Evolutionary conservation across 495 filamentous ascomycete genomes (phyloP).

Genomic region (Trichoderma parareesei): DNA sequence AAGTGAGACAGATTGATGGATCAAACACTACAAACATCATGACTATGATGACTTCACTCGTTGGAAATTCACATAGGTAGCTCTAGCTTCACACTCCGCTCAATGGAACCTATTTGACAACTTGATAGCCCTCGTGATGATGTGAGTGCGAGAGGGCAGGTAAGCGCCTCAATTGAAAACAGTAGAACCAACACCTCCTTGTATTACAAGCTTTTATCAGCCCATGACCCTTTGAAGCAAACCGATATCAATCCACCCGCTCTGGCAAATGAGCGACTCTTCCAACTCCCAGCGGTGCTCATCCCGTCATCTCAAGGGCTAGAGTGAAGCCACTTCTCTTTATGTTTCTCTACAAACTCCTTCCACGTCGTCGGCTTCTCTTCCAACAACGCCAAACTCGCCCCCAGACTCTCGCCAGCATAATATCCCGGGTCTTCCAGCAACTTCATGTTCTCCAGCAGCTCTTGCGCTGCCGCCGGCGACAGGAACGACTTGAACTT

Average conservation of each 20-base stretch:
- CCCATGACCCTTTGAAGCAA: too few species aligned
- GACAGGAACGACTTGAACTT: constrained; percentile 40
- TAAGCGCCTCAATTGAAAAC: neutral
- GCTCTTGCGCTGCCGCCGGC: constrained; percentile 35
- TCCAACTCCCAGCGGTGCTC: neutral
- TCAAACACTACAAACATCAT: neutral
- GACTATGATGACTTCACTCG: neutral
- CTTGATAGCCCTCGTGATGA: neutral
- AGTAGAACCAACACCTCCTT: too few species aligned
- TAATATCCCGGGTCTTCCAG: constrained; percentile 45
- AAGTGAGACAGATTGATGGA: neutral
- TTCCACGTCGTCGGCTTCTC: constrained; percentile 11
- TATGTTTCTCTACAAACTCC: constrained; percentile 9
- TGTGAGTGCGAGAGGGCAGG: neutral
- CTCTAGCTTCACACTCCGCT: neutral
- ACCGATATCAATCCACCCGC: neutral
- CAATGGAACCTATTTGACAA: neutral
- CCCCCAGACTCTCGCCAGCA: constrained; percentile 31
- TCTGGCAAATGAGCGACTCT: neutral
- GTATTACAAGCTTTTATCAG: too few species aligned
- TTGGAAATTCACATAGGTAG: constrained; percentile 11
- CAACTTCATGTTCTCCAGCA: constrained; percentile 47
- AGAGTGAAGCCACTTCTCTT: neutral
- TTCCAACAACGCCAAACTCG: constrained; percentile 18
- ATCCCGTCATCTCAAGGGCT: neutral